Evolutionary conservation across 805 yeast species (phyloP).

Genomic region (Clavispora phyllophila): DNA sequence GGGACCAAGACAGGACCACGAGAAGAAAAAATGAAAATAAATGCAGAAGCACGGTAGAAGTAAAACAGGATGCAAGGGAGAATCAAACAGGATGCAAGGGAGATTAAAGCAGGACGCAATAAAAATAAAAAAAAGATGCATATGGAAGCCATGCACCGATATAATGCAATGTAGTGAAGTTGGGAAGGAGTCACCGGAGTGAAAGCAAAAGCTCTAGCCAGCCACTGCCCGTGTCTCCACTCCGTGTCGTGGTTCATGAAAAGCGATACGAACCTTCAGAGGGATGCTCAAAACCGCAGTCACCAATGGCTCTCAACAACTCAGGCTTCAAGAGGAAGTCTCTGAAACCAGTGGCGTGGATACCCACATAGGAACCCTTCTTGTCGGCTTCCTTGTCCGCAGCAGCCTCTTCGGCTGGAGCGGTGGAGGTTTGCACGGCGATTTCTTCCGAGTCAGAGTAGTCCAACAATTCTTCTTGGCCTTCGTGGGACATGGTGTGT

Average conservation of each 20-base stretch:
- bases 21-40: too few relatives aligned
- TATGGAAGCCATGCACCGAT: too few relatives aligned
- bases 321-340: slow-evolving; percentile 97
- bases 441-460: slow-evolving; percentile 98
- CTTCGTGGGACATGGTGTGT: slow-evolving; percentile 77
- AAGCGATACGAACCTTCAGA: slow-evolving; percentile 79
- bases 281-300: slow-evolving; percentile 99
- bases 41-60: too few relatives aligned
- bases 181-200: too few relatives aligned
- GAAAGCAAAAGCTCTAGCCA: background rate
- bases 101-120: too few relatives aligned
- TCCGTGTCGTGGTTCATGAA: background rate
- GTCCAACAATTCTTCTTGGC: slow-evolving; percentile 98
- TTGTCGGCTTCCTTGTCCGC: slow-evolving; percentile 64
- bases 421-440: slow-evolving; percentile 51
- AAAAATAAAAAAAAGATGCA: too few relatives aligned
- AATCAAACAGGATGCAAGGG: too few relatives aligned
- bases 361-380: slow-evolving; percentile 97
- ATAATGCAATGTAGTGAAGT: too few relatives aligned
- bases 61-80: too few relatives aligned
- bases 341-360: slow-evolving; percentile 97
- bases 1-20: too few relatives aligned
- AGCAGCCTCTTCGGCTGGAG: slow-evolving; percentile 47
- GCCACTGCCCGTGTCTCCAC: background rate
- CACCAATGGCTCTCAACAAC: slow-evolving; percentile 93